Percentiles rank a stretch among this genome's conserved stretches.
These are phyloP conservation scores for Pythium utonaiense DNA, from an alignment of 352 stramenopile species.

Conservation along the genomic window DNA sequence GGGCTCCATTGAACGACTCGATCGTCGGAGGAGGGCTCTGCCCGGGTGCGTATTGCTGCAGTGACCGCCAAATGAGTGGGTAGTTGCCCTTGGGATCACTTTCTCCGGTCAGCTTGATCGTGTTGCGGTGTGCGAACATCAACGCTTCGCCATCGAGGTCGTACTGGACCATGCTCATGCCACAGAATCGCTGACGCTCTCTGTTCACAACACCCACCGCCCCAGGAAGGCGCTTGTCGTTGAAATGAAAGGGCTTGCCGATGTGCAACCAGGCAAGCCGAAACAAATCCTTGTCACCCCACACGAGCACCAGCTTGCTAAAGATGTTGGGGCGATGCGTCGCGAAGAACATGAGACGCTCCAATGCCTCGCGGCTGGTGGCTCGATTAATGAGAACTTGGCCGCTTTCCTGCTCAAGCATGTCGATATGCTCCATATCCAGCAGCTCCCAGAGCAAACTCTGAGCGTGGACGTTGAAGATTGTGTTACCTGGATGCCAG, in stretches of 20 bases:
- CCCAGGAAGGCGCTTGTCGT: conserved; percentile 18
- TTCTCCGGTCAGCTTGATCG: conserved; percentile 52
- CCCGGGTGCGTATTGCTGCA: conserved; percentile 39
- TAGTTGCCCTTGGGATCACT: conserved; percentile 16
- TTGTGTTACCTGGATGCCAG: conserved; percentile 33
- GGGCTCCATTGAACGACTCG: conserved; percentile 52
- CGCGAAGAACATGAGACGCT: conserved; percentile 23
- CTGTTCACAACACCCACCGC: conserved; percentile 22
- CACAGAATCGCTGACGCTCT: conserved; percentile 23
- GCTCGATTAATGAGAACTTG: conserved; percentile 25
- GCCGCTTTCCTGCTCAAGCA: conserved; percentile 35
- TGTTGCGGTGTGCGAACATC: conserved; percentile 33
- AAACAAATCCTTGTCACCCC: conserved; percentile 35
- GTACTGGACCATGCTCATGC: conserved; percentile 32
- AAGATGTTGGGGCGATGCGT: conserved; percentile 22
- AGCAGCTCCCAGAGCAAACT: conserved; percentile 33
- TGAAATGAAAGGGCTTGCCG: conserved; percentile 20
- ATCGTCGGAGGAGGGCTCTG: conserved; percentile 32
- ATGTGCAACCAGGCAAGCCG: conserved; percentile 25
- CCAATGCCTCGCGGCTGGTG: conserved; percentile 8
- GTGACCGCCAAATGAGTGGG: conserved; percentile 34
- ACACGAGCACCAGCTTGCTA: conserved; percentile 25
- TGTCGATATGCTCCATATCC: conserved; percentile 24
- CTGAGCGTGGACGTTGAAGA: conserved; percentile 35
- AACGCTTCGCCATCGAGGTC: conserved; percentile 16